Percentiles rank a stretch among this genome's conserved stretches.
Evolutionary conservation across 495 filamentous ascomycete genomes (phyloP).

Genomic region (Hypoxylon intermedium): DNA sequence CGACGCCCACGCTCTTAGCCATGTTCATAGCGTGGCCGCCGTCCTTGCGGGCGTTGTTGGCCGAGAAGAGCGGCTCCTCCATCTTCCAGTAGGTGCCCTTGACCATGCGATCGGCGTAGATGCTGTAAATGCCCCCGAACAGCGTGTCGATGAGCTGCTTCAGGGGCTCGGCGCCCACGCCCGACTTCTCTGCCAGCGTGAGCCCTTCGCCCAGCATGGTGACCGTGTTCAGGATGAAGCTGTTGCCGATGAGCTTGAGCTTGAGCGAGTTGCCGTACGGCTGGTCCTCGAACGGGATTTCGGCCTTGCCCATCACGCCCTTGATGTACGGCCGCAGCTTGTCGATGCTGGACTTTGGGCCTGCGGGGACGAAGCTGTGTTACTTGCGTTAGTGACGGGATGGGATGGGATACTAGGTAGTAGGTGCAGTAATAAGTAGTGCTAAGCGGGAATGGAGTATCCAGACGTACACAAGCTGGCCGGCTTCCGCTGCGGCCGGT

Average conservation of each 20-base stretch:
- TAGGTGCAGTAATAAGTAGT: too few relatives aligned
- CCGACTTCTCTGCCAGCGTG: constrained; percentile 79
- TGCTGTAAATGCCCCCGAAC: constrained; percentile 68
- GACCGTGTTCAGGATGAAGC: constrained; percentile 83
- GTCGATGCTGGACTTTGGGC: constrained; percentile 64
- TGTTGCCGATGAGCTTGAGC: constrained; percentile 87
- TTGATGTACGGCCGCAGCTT: constrained; percentile 75
- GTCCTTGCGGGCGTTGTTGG: constrained; percentile 88
- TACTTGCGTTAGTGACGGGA: constrained; percentile 12
- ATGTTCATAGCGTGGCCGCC: constrained; percentile 74
- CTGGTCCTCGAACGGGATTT: constrained; percentile 74
- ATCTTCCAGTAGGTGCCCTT: constrained; percentile 72
- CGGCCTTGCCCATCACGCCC: constrained; percentile 75
- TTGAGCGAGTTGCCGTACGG: constrained; percentile 63
- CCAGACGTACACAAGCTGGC: constrained; percentile 61
- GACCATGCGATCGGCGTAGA: constrained; percentile 77
- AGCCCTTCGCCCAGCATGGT: constrained; percentile 78
- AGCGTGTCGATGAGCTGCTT: constrained; percentile 71
- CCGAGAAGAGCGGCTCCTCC: constrained; percentile 79
- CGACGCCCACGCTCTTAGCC: constrained; percentile 66
- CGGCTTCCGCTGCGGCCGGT: constrained; percentile 77
- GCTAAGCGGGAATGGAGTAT: not conserved
- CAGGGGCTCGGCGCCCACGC: constrained; percentile 72
- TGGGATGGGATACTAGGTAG: too few relatives aligned
- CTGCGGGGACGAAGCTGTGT: constrained; percentile 74